phyloP scores from a whole-genome alignment of 2,329 filamentous ascomycete genomes.

The Curvularia verruculosa region DNA sequence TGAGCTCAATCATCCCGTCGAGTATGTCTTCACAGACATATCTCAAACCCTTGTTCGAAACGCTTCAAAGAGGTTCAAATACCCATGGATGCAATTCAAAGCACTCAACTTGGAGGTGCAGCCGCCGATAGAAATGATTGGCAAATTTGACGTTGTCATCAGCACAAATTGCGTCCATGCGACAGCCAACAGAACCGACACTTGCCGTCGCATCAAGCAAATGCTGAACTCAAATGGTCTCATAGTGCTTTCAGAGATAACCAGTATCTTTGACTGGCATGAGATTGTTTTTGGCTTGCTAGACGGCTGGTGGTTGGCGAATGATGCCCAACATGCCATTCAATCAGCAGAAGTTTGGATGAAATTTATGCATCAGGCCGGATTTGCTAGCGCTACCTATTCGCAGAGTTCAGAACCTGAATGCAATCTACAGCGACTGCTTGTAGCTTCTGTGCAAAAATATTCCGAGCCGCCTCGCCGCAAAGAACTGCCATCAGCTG shows the following conservation, averaged over 20 bases:
- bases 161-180: conserved; percentile 33
- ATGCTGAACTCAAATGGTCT: conserved; percentile 21
- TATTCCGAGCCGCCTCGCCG: conserved; percentile 4
- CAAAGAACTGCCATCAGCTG: background rate
- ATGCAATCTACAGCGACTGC: conserved; percentile 11
- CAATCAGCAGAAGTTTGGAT: conserved; percentile 15
- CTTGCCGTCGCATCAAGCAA: conserved; percentile 12
- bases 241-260: conserved; percentile 24
- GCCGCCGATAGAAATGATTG: conserved; percentile 2
- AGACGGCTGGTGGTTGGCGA: conserved; percentile 34
- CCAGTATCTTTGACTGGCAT: conserved; percentile 21
- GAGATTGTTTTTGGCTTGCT: conserved; percentile 29
- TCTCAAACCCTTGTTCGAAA: conserved; percentile 46
- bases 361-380: conserved; percentile 13
- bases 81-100: conserved; percentile 42
- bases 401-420: conserved; percentile 7
- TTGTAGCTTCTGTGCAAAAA: conserved; percentile 9
- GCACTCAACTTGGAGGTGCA: conserved; percentile 36
- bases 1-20: conserved; percentile 20
- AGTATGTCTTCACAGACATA: conserved; percentile 52
- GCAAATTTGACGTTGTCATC: conserved; percentile 20
- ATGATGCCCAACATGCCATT: conserved; percentile 16
- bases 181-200: conserved; percentile 15
- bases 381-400: conserved; percentile 12
- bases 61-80: conserved; percentile 37